Percentiles rank a stretch among this genome's conserved stretches.
Conservation (phyloP, 164 flowering plant genomes). For the Magnolia sinica region DNA sequence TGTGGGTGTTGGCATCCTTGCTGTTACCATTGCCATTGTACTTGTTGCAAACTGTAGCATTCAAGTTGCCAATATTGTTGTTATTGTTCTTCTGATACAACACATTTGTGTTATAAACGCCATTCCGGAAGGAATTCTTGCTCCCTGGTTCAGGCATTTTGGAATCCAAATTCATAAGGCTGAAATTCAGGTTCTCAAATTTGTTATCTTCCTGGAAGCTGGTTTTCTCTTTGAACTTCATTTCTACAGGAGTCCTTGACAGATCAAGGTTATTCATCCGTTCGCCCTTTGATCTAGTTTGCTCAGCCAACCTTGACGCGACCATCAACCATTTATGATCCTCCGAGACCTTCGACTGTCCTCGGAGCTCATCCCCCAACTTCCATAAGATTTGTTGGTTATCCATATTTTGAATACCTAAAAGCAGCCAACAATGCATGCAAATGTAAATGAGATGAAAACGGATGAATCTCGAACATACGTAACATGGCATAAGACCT, state of each 20-base stretch:
- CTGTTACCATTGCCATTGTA: slow-evolving; percentile 37
- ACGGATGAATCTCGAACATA: background rate
- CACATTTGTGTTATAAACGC: slow-evolving; percentile 38
- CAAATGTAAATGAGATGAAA: background rate
- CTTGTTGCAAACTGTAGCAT: slow-evolving; percentile 39
- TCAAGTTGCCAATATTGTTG: slow-evolving; percentile 29
- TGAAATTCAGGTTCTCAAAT: slow-evolving; percentile 63
- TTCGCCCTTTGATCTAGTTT: slow-evolving; percentile 74
- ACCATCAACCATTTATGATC: slow-evolving; percentile 82
- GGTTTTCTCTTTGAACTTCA: slow-evolving; percentile 51
- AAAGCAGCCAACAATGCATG: background rate
- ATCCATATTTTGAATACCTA: slow-evolving; percentile 47
- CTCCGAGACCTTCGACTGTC: slow-evolving; percentile 71
- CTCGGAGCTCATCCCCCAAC: slow-evolving; percentile 87
- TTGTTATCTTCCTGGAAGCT: slow-evolving; percentile 75
- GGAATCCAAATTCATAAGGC: slow-evolving; percentile 60
- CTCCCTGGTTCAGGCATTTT: slow-evolving; percentile 41
- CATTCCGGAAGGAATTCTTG: slow-evolving; percentile 39
- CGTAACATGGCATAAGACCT: background rate
- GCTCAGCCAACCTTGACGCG: slow-evolving; percentile 85
- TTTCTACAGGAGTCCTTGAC: slow-evolving; percentile 49
- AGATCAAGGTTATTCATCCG: slow-evolving; percentile 81
- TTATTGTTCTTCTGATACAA: slow-evolving; percentile 37
- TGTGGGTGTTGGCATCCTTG: slow-evolving; percentile 18
- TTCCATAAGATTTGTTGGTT: slow-evolving; percentile 80